Evolutionary conservation across 2,329 filamentous ascomycete species (phyloP).

Genomic region (Aciculosporium take): DNA sequence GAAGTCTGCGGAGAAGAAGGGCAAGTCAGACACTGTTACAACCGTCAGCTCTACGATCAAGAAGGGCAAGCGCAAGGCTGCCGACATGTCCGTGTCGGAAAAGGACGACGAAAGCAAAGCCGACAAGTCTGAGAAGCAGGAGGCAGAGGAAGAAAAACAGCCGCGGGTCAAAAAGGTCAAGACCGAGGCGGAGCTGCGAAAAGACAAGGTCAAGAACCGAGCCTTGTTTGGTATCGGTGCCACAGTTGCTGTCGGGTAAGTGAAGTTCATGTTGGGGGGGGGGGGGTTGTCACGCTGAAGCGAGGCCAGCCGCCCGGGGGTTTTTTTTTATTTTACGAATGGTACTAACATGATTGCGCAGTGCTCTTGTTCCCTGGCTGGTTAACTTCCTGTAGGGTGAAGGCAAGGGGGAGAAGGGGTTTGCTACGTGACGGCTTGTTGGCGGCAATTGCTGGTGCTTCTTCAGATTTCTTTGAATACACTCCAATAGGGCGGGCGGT

Average conservation of each 20-base stretch:
- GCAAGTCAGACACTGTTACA: slow-evolving; percentile 19
- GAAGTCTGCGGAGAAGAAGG: slow-evolving; percentile 22
- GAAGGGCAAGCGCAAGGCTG: slow-evolving; percentile 59
- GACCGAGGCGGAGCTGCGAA: slow-evolving; percentile 68
- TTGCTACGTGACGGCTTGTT: not conserved
- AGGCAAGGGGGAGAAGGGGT: not conserved
- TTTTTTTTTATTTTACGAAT: not conserved
- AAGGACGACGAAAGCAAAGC: slow-evolving; percentile 31
- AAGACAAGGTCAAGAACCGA: slow-evolving; percentile 73
- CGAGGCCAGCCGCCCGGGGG: not conserved
- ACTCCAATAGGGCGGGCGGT: not conserved
- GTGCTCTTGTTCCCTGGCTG: slow-evolving; percentile 36
- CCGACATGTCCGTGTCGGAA: slow-evolving; percentile 55
- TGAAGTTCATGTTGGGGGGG: too few species aligned
- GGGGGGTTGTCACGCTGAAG: not conserved
- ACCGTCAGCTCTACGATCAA: slow-evolving; percentile 24
- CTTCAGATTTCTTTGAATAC: slow-evolving; percentile 1
- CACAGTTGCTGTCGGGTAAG: slow-evolving; percentile 82
- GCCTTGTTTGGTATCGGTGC: slow-evolving; percentile 77
- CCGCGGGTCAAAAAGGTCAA: slow-evolving; percentile 60
- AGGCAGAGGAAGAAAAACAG: slow-evolving; percentile 24
- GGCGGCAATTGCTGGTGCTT: not conserved
- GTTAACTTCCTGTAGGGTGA: slow-evolving; percentile 36
- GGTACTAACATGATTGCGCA: slow-evolving; percentile 11
- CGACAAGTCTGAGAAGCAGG: slow-evolving; percentile 14